Percentiles rank a stretch among this genome's conserved stretches.
Evolutionary conservation across 2,329 filamentous ascomycete genomes (phyloP).

Genomic region (Fusarium camptoceras): DNA sequence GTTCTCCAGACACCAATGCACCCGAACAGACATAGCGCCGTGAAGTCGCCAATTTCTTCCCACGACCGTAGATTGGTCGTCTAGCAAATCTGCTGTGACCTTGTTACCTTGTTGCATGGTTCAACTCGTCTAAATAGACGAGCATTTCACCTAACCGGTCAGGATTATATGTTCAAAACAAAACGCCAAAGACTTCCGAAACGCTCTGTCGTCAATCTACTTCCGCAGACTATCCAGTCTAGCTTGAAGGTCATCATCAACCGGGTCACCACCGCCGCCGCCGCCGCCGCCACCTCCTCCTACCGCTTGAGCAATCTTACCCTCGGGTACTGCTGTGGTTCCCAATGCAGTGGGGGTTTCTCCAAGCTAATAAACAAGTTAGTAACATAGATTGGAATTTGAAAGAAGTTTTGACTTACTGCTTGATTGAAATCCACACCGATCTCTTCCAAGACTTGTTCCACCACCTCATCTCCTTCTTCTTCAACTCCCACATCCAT

Average conservation of each 20-base stretch:
- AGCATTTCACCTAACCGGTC: background rate
- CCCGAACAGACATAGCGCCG: constrained; percentile 38
- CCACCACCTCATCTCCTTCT: constrained; percentile 95
- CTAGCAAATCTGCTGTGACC: background rate
- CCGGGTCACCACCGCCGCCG: constrained; percentile 68
- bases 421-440: constrained; percentile 91
- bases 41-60: constrained; percentile 8
- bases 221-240: constrained; percentile 86
- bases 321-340: constrained; percentile 76
- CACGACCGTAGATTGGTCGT: background rate
- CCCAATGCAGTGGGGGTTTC: constrained; percentile 90
- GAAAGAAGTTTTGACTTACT: constrained; percentile 65
- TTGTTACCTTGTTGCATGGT: background rate
- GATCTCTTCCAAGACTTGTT: constrained; percentile 96
- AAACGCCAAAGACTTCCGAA: background rate
- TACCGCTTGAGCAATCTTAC: constrained; percentile 86
- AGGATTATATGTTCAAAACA: background rate
- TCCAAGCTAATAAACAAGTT: constrained; percentile 73
- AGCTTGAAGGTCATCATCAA: constrained; percentile 95
- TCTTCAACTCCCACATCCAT: constrained; percentile 92
- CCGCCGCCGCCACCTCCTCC: constrained; percentile 65
- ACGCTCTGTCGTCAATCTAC: constrained; percentile 47
- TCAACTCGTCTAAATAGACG: background rate
- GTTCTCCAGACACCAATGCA: constrained; percentile 45
- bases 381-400: constrained; percentile 39